Evolutionary conservation across 2,329 filamentous ascomycete species (phyloP).

Genomic region (Diplodia mutila): DNA sequence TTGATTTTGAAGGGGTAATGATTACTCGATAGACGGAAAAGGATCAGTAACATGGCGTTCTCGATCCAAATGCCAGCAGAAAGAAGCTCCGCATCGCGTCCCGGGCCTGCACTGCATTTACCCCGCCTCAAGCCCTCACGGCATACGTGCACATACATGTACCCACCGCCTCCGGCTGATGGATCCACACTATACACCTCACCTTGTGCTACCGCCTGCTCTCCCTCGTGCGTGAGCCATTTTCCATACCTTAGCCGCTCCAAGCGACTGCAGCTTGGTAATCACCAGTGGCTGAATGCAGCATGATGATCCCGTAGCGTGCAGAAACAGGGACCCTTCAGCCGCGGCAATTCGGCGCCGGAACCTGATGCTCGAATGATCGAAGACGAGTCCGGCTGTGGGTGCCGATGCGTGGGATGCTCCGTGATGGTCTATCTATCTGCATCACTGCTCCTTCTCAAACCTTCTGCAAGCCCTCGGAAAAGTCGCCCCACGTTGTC

Average conservation of each 20-base stretch:
- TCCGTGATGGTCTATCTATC: no score
- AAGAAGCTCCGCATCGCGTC: background rate
- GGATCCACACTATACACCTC: slow-evolving; percentile 8
- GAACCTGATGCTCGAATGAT: slow-evolving; percentile 7
- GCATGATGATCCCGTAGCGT: background rate
- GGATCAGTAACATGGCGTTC: slow-evolving; percentile 1
- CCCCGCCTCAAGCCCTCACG: slow-evolving; percentile 5
- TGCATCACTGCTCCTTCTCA: background rate
- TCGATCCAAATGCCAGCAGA: background rate
- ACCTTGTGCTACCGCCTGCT: background rate
- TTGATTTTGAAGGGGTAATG: slow-evolving; percentile 11
- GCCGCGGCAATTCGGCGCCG: background rate
- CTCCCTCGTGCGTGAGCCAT: background rate
- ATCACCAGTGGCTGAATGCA: slow-evolving; percentile 13
- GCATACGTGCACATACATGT: background rate
- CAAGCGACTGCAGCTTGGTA: slow-evolving; percentile 11
- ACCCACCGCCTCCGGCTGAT: background rate
- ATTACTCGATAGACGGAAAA: slow-evolving; percentile 11
- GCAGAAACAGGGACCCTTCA: background rate
- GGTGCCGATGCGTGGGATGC: no score
- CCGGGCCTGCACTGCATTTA: background rate
- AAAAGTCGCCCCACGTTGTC: background rate
- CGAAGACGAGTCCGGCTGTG: background rate
- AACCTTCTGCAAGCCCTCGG: background rate
- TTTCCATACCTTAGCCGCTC: background rate